Conservation (phyloP, 225 moss, liverwort and hornwort genomes). For the Climacium dendroides region DNA sequence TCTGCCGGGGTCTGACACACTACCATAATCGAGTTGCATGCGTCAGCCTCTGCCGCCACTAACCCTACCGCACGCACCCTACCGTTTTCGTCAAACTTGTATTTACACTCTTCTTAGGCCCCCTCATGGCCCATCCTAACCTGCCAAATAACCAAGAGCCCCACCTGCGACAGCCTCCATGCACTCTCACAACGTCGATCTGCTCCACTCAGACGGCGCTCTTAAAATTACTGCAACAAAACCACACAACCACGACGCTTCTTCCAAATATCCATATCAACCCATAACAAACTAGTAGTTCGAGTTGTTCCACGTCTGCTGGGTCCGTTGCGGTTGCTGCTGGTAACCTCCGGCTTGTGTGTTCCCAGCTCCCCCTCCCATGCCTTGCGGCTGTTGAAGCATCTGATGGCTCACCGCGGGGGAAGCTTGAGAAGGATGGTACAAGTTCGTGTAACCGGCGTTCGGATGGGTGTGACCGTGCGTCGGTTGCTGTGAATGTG, state of each 20-base stretch:
- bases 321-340: conserved; percentile 81
- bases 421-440: conserved; percentile 77
- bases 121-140: conserved; percentile 17
- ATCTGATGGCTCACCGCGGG: conserved; percentile 72
- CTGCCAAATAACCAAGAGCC: conserved; percentile 42
- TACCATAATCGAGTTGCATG: conserved; percentile 8
- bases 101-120: conserved; percentile 49
- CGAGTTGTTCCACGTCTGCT: conserved; percentile 70
- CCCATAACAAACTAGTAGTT: conserved; percentile 27
- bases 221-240: neutral
- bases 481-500: conserved; percentile 66
- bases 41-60: neutral
- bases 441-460: conserved; percentile 54
- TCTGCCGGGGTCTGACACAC: conserved; percentile 10
- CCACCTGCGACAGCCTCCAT: conserved; percentile 4
- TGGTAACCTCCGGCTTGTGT: conserved; percentile 53
- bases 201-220: neutral
- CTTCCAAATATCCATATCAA: neutral
- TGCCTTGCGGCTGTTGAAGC: conserved; percentile 82
- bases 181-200: conserved; percentile 1
- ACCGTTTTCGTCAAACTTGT: conserved; percentile 19
- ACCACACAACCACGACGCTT: neutral
- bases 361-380: conserved; percentile 55
- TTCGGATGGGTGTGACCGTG: conserved; percentile 69
- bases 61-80: neutral